A percentile compares a stretch with the other conserved stretches of the same genome.
These are phyloP conservation scores for Fomitiporia mediterranea DNA, from an alignment of 1,284 basidiomycete genomes.

Conservation along the genomic window DNA sequence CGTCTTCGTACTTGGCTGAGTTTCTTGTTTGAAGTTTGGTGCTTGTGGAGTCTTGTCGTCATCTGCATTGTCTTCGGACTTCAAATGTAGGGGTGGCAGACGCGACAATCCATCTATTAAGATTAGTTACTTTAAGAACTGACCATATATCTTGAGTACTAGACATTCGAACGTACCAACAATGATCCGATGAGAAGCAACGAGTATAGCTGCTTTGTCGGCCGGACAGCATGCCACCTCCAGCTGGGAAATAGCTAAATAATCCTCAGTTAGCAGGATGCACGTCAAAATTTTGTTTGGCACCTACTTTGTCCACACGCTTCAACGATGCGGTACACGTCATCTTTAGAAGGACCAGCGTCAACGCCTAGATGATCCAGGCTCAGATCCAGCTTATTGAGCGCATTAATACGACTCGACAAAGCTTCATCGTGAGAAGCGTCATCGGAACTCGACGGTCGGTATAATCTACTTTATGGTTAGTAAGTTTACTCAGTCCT, in stretches of 20 bases:
- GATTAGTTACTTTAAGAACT: no score
- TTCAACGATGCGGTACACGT: slow-evolving; percentile 62
- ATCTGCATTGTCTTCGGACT: slow-evolving; percentile 48
- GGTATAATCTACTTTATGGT: slow-evolving; percentile 49
- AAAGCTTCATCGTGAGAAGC: slow-evolving; percentile 83
- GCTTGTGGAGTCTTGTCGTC: slow-evolving; percentile 35
- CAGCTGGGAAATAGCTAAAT: slow-evolving; percentile 64
- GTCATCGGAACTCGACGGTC: slow-evolving; percentile 70
- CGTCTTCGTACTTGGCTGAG: slow-evolving; percentile 23
- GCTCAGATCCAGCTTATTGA: slow-evolving; percentile 84
- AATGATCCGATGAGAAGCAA: slow-evolving; percentile 78
- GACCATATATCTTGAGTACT: not conserved
- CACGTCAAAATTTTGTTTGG: slow-evolving; percentile 3
- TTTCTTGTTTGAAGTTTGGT: slow-evolving; percentile 22
- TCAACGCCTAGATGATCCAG: slow-evolving; percentile 85
- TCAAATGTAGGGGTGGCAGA: slow-evolving; percentile 61
- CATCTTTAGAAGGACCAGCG: slow-evolving; percentile 47
- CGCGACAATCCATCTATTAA: slow-evolving; percentile 60
- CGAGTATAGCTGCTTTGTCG: slow-evolving; percentile 77
- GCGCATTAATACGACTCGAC: slow-evolving; percentile 81
- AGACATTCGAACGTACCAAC: slow-evolving; percentile 50
- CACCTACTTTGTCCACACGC: slow-evolving; percentile 73
- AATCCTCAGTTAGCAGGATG: slow-evolving; percentile 17
- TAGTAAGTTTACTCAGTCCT: slow-evolving; percentile 23
- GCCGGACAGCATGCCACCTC: slow-evolving; percentile 60